Percentiles rank a stretch among this genome's conserved stretches.
phyloP scores from a whole-genome alignment of 1,284 basidiomycete genomes.

The Ceratobasidium sp. region DNA sequence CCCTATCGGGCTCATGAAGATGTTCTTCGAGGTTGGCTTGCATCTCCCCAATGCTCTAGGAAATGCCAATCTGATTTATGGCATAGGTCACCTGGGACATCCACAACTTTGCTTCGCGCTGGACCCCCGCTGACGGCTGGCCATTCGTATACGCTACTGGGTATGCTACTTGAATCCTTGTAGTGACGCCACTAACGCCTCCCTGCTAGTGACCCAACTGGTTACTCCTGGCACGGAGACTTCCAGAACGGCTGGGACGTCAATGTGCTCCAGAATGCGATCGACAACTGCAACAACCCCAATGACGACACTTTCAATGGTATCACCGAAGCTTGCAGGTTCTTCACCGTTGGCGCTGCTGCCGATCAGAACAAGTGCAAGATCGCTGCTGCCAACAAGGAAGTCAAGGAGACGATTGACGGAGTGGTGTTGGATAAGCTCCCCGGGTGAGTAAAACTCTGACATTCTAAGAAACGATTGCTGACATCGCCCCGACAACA shows the following conservation, averaged over 20 bases:
- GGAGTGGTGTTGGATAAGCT: slow-evolving; percentile 50
- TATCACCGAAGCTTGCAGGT: slow-evolving; percentile 62
- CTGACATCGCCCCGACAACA: neutral
- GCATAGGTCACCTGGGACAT: slow-evolving; percentile 62
- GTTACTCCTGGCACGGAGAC: slow-evolving; percentile 66
- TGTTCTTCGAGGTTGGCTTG: slow-evolving; percentile 64
- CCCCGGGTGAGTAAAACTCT: slow-evolving; percentile 51
- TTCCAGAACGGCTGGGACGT: slow-evolving; percentile 62
- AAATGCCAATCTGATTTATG: slow-evolving; percentile 9
- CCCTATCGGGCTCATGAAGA: slow-evolving; percentile 62
- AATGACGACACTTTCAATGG: slow-evolving; percentile 58
- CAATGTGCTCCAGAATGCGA: slow-evolving; percentile 60
- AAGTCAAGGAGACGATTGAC: slow-evolving; percentile 54
- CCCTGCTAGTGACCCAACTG: slow-evolving; percentile 60
- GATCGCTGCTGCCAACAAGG: slow-evolving; percentile 56
- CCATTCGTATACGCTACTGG: slow-evolving; percentile 63
- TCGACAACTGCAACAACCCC: slow-evolving; percentile 64
- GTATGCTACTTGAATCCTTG: slow-evolving; percentile 51
- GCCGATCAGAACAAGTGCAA: slow-evolving; percentile 56
- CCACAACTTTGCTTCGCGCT: slow-evolving; percentile 57
- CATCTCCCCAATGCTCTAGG: neutral
- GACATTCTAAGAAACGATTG: neutral
- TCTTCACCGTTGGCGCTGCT: slow-evolving; percentile 49
- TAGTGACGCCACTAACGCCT: neutral
- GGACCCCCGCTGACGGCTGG: slow-evolving; percentile 58